These are phyloP conservation scores for Ceratobasidium sp. DNA, from an alignment of 1,284 basidiomycete genomes.

Conservation along the genomic window DNA sequence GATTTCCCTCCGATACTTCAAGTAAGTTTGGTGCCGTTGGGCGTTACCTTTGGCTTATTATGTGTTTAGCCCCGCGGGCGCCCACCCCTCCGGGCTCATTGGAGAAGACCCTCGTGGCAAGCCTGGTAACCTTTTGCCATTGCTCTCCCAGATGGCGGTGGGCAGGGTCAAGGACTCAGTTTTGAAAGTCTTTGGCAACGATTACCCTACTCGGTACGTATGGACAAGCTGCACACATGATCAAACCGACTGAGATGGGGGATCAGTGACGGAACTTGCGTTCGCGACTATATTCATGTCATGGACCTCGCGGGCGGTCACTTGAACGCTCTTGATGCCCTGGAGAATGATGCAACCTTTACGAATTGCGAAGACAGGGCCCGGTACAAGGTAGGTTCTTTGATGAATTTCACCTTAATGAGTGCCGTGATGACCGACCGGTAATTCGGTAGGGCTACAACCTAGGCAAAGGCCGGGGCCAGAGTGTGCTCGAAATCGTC, in stretches of 20 bases:
- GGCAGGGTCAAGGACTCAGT: conserved; percentile 83
- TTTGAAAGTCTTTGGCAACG: conserved; percentile 95
- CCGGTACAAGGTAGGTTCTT: conserved; percentile 40
- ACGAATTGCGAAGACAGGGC: conserved; percentile 41
- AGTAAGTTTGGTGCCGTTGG: conserved; percentile 63
- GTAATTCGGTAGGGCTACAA: conserved; percentile 72
- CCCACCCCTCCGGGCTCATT: conserved; percentile 93
- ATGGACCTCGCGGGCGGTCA: conserved; percentile 95
- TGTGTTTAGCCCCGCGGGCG: conserved; percentile 83
- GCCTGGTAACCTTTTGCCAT: conserved; percentile 93
- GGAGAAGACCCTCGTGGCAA: conserved; percentile 96
- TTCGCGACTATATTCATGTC: conserved; percentile 97
- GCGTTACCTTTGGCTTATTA: conserved; percentile 4
- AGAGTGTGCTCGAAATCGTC: conserved; percentile 93
- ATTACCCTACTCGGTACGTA: conserved; percentile 91
- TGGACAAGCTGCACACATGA: background rate
- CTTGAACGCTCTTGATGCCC: conserved; percentile 87
- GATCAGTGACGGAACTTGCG: conserved; percentile 90
- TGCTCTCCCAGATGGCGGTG: conserved; percentile 94
- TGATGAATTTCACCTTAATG: background rate
- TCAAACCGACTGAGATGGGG: background rate
- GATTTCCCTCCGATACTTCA: conserved; percentile 94
- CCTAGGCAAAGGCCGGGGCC: conserved; percentile 90
- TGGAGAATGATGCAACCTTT: conserved; percentile 64
- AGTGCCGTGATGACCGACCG: background rate